Conservation (phyloP, 306 rosid species). For the Fragaria nilgerrensis region DNA sequence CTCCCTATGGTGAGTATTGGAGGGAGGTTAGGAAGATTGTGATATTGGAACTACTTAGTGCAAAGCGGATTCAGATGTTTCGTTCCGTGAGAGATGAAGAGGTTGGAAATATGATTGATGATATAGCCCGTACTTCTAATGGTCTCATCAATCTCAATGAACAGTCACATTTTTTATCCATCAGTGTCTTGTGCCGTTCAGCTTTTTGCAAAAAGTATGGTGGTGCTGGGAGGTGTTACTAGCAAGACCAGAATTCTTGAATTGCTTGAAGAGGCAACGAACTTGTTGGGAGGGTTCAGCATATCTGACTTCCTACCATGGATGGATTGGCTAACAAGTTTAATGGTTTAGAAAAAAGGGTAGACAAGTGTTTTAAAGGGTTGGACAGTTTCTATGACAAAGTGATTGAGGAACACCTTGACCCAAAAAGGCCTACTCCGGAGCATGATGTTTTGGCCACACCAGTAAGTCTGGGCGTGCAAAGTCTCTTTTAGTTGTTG, state of each 20-base stretch:
- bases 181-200: slow-evolving; percentile 12
- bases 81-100: slow-evolving; percentile 25
- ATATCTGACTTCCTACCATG: slow-evolving; percentile 23
- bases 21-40: slow-evolving; percentile 24
- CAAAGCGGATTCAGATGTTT: slow-evolving; percentile 21
- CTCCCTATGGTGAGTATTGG: slow-evolving; percentile 44
- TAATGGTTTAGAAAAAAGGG: slow-evolving; percentile 31
- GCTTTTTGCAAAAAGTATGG: slow-evolving; percentile 29
- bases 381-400: slow-evolving; percentile 37
- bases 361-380: slow-evolving; percentile 29
- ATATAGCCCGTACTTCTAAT: neutral
- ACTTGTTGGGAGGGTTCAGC: slow-evolving; percentile 18
- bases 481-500: too few species aligned
- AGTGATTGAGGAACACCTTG: slow-evolving; percentile 42
- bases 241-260: neutral
- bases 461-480: too few species aligned
- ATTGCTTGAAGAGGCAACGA: slow-evolving; percentile 16
- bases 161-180: slow-evolving; percentile 9
- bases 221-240: neutral
- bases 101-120: slow-evolving; percentile 19
- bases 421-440: neutral
- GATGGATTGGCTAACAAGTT: slow-evolving; percentile 31
- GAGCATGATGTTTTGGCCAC: slow-evolving; percentile 1
- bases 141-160: slow-evolving; percentile 25
- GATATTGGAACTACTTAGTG: slow-evolving; percentile 25